Evolutionary conservation across 192 early-diverging fungal species (phyloP).

Genomic region (Mortierella claussenii): DNA sequence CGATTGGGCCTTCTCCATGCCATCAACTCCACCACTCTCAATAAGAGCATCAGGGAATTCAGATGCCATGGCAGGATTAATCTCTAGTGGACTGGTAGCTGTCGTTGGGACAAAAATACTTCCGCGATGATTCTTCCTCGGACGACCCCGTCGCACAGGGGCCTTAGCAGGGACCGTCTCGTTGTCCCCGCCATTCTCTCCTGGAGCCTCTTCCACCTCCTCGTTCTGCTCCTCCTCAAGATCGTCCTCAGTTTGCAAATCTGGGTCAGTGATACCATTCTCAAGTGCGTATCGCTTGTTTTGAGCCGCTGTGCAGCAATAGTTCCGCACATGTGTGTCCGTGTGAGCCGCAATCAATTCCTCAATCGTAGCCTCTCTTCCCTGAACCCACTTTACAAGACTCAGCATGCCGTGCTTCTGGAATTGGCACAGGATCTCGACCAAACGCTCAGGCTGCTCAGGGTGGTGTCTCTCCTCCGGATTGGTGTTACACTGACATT

Average conservation of each 20-base stretch:
- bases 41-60: not conserved
- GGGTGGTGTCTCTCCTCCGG: conserved; percentile 59
- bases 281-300: conserved; percentile 36
- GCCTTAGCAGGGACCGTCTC: not conserved
- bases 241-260: conserved; percentile 30
- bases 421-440: conserved; percentile 57
- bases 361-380: conserved; percentile 57
- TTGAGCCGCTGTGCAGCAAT: conserved; percentile 50
- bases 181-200: conserved; percentile 14
- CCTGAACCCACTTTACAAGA: conserved; percentile 57
- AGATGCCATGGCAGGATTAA: not conserved
- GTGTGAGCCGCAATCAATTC: conserved; percentile 61
- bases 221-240: conserved; percentile 18
- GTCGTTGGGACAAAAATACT: conserved; percentile 26
- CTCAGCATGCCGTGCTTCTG: conserved; percentile 60
- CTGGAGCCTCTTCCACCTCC: conserved; percentile 10
- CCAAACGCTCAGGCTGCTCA: conserved; percentile 62
- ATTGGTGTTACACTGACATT: conserved; percentile 59
- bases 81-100: conserved; percentile 6
- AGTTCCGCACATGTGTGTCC: conserved; percentile 61
- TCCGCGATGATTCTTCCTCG: conserved; percentile 24
- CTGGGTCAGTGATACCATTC: conserved; percentile 23
- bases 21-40: conserved; percentile 2
- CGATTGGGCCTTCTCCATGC: conserved; percentile 12
- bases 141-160: conserved; percentile 19